Percentiles rank a stretch among this genome's conserved stretches.
Evolutionary conservation across 306 rosid genomes (phyloP).

Genomic region (Prunus dulcis): DNA sequence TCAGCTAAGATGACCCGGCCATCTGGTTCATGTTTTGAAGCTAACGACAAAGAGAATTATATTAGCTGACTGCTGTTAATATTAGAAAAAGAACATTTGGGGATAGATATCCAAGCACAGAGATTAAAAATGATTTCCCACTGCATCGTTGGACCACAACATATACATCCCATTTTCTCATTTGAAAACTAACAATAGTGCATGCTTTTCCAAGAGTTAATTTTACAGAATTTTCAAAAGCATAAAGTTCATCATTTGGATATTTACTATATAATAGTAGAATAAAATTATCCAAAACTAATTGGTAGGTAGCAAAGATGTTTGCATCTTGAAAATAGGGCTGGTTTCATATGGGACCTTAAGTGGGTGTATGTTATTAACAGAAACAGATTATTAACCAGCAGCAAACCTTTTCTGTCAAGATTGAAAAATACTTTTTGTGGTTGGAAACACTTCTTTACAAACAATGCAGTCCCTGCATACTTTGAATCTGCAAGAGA

Average conservation of each 20-base stretch:
- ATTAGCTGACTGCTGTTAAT: conserved; percentile 15
- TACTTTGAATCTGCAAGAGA: conserved; percentile 95
- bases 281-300: not conserved
- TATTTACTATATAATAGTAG: not conserved
- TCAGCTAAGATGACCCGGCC: conserved; percentile 93
- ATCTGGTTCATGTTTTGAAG: conserved; percentile 91
- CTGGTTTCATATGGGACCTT: not conserved
- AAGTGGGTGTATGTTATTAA: not conserved
- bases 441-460: conserved; percentile 84
- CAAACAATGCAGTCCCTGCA: conserved; percentile 87
- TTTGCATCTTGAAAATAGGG: not conserved
- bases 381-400: conserved; percentile 5
- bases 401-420: conserved; percentile 67
- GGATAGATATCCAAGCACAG: not conserved
- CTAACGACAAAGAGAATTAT: conserved; percentile 41
- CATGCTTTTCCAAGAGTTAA: conserved; percentile 1
- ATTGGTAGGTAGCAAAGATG: not conserved
- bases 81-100: conserved; percentile 8
- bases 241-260: not conserved
- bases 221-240: not conserved
- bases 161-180: not conserved
- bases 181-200: not conserved
- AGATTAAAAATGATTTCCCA: not conserved
- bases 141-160: not conserved
- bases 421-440: conserved; percentile 75